Evolutionary conservation across 768 basidiomycete genomes (phyloP).

Genomic region (Agrocybe praecox): DNA sequence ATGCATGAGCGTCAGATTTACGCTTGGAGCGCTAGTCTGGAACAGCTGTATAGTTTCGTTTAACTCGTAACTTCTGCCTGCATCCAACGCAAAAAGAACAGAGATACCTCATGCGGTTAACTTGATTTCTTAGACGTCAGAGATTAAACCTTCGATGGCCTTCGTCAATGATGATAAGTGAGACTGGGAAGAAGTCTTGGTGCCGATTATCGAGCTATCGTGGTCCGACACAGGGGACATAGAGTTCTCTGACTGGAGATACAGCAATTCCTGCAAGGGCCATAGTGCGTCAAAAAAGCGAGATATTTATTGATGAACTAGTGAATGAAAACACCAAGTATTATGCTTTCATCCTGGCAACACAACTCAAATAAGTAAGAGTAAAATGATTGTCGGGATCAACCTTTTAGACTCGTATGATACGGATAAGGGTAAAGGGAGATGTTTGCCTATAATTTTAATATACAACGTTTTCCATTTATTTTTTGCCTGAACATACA

Average conservation of each 20-base stretch:
- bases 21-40: not conserved
- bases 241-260: not conserved
- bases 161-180: not conserved
- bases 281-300: not conserved
- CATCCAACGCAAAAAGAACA: not conserved
- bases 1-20: not conserved
- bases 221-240: not conserved
- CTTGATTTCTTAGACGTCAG: not conserved
- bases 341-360: too few relatives aligned
- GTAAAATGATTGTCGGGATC: too few relatives aligned
- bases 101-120: not conserved
- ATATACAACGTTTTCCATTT: too few relatives aligned
- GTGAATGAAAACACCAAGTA: too few relatives aligned
- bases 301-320: too few relatives aligned
- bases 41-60: not conserved
- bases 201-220: not conserved
- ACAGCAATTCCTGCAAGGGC: not conserved
- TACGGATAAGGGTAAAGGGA: too few relatives aligned
- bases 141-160: not conserved
- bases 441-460: too few relatives aligned
- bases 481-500: too few relatives aligned
- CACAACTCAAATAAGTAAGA: too few relatives aligned
- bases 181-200: not conserved
- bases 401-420: too few relatives aligned
- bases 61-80: not conserved